phyloP scores from a whole-genome alignment of 1,284 basidiomycete species.

The Prillingera fragicola region DNA sequence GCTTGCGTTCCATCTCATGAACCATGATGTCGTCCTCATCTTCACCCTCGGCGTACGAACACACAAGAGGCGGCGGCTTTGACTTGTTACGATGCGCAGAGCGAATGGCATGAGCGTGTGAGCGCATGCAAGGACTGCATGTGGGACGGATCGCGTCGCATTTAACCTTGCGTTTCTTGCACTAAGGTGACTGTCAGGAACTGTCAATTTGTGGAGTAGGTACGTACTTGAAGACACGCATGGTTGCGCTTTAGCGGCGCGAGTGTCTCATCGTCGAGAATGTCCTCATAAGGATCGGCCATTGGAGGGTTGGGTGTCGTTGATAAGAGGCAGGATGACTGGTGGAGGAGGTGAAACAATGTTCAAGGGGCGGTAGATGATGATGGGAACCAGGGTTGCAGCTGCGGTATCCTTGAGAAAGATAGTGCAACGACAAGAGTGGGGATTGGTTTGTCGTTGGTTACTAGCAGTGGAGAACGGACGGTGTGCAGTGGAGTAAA shows the following conservation, averaged over 20 bases:
- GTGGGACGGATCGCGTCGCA: constrained; percentile 39
- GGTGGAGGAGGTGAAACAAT: background rate
- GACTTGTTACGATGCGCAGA: constrained; percentile 36
- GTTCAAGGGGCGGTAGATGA: no score
- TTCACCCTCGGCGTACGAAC: constrained; percentile 35
- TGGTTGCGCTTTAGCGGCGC: constrained; percentile 44
- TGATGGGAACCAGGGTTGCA: no score
- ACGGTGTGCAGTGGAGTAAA: no score
- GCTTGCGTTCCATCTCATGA: constrained; percentile 9
- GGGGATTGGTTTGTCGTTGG: no score
- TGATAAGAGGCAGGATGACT: constrained; percentile 12
- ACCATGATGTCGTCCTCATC: constrained; percentile 11
- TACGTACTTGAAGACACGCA: constrained; percentile 32
- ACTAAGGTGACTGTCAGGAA: constrained; percentile 17
- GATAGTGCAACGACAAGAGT: no score
- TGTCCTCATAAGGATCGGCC: constrained; percentile 25
- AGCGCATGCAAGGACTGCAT: constrained; percentile 41
- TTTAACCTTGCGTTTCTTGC: constrained; percentile 45
- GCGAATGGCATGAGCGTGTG: constrained; percentile 41
- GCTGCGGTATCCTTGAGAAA: no score
- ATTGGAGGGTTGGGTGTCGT: constrained; percentile 18
- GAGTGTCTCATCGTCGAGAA: constrained; percentile 39
- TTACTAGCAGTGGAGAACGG: no score
- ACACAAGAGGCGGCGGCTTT: constrained; percentile 25
- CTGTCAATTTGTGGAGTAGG: background rate